Evolutionary conservation across 495 filamentous ascomycete species (phyloP), one percentile per base, ranked within the genome.

Genomic region (Neurospora sp.): DNA sequence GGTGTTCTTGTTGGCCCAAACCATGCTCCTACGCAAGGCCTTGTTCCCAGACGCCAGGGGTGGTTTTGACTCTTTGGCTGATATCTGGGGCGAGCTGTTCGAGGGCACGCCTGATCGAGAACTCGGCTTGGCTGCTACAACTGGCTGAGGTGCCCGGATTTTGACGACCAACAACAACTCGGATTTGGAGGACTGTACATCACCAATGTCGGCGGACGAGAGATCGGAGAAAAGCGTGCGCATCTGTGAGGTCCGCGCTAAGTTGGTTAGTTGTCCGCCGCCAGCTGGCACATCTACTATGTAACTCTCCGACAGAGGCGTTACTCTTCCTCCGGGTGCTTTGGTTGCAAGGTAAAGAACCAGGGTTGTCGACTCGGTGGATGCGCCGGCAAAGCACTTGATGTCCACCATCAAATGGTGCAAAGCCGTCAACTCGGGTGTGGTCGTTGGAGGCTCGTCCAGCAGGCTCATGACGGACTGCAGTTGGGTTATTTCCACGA

Each of bases 391-490:
- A 72, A 97, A 90, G 16, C 89, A 88, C 75, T 90, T 95, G 72
- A 97, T 87, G 75, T 97, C 92, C 16, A 98, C 84, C 72, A 97
- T 84, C 5, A 99, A 80, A 80, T 99, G 95, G 80, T 97, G 91
- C 44, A 96, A 82, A 18, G 90, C 88, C 4, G 92, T 87, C 31
- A 87, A 84, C 77, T 98, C 96, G 10, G 88, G 84, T 22, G 86
- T 81, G 8, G 84, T 82, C 6, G 85, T 86, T 5, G 94, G 94
- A 35, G 89, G 88, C 75, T 90, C 90, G 71, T 97, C 92, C 16
- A 99, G 86, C 78, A 98, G 87, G 78, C 93, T 96, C 96, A 99
- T 99, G 74, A 92, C 90, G 5, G 94, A 94, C 82, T 99, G 96
- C 68, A 98, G 85, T 76, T 89, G 93, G 27, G 94, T 94, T 74